phyloP scores from a whole-genome alignment of 2,329 filamentous ascomycete genomes.

The Fusarium neocosmosporiellum region DNA sequence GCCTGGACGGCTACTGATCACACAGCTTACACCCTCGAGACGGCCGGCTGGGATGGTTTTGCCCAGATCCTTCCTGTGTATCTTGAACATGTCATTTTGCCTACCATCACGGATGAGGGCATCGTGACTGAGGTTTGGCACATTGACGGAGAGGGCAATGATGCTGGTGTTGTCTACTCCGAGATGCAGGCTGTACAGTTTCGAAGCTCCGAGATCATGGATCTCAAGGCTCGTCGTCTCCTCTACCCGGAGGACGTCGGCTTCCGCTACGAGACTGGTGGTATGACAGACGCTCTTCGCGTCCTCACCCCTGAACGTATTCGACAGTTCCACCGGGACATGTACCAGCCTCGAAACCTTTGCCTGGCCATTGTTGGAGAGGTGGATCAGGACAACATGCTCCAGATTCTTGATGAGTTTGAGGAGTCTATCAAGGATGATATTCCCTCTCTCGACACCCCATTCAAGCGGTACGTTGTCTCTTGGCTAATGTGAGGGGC shows the following conservation, averaged over 20 bases:
- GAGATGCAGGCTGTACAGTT: slow-evolving; percentile 99
- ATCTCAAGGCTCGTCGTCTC: slow-evolving; percentile 80
- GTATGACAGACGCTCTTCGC: slow-evolving; percentile 92
- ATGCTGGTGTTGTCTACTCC: slow-evolving; percentile 97
- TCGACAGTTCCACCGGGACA: slow-evolving; percentile 91
- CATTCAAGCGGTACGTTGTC: slow-evolving; percentile 73
- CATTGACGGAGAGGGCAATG: slow-evolving; percentile 90
- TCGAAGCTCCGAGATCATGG: slow-evolving; percentile 85
- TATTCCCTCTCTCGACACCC: slow-evolving; percentile 78
- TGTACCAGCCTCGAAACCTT: slow-evolving; percentile 98
- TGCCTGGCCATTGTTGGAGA: slow-evolving; percentile 94
- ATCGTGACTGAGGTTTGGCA: slow-evolving; percentile 98
- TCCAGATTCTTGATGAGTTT: slow-evolving; percentile 86
- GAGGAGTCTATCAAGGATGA: slow-evolving; percentile 87
- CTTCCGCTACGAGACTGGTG: slow-evolving; percentile 97
- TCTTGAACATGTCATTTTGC: slow-evolving; percentile 91
- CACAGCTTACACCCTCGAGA: slow-evolving; percentile 94
- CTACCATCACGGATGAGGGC: slow-evolving; percentile 90
- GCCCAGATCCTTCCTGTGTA: slow-evolving; percentile 95
- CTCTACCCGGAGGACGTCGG: slow-evolving; percentile 91
- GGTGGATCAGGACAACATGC: slow-evolving; percentile 82
- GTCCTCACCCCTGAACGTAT: slow-evolving; percentile 90
- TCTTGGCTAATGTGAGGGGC: not conserved
- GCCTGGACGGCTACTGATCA: slow-evolving; percentile 98
- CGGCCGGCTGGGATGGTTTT: slow-evolving; percentile 97